A percentile compares a stretch with the other conserved stretches of the same genome.
Conservation (phyloP, 306 rosid species). For the Quercus bicolor region DNA sequence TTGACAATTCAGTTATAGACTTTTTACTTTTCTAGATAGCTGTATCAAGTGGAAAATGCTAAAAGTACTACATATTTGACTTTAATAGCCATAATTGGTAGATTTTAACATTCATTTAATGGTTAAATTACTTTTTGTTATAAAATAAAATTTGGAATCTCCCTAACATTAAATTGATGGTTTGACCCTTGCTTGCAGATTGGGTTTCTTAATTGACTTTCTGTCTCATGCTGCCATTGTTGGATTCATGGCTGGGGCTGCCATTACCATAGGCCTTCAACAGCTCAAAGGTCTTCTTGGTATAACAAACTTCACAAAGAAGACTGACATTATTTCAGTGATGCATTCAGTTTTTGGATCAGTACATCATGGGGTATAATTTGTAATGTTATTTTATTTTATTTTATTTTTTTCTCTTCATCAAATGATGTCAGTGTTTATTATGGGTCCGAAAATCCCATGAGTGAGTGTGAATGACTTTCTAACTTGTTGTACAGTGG, state of each 20-base stretch:
- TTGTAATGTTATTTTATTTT: too few relatives aligned
- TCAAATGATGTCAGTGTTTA: too few relatives aligned
- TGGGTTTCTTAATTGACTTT: conserved; percentile 87
- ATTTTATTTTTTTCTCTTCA: neutral
- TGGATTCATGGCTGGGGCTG: conserved; percentile 94
- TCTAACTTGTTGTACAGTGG: conserved; percentile 54
- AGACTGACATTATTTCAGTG: conserved; percentile 71
- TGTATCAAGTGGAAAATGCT: too few relatives aligned
- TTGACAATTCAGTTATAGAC: too few relatives aligned
- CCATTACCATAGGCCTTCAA: conserved; percentile 78
- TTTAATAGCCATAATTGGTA: too few relatives aligned
- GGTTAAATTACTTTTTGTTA: too few relatives aligned
- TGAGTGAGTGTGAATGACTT: neutral
- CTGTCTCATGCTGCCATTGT: conserved; percentile 88
- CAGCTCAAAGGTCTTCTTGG: conserved; percentile 91
- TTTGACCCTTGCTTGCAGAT: conserved; percentile 34
- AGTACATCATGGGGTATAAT: conserved; percentile 65
- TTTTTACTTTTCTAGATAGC: too few relatives aligned
- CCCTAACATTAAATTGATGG: neutral
- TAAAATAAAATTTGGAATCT: too few relatives aligned
- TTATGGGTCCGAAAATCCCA: neutral
- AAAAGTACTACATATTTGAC: too few relatives aligned
- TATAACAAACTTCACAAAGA: conserved; percentile 54
- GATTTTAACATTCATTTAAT: too few relatives aligned
- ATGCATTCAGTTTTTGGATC: conserved; percentile 49